These are phyloP conservation scores for Cydonia oblonga DNA, from an alignment of 331 rosid species.

Conservation along the genomic window DNA sequence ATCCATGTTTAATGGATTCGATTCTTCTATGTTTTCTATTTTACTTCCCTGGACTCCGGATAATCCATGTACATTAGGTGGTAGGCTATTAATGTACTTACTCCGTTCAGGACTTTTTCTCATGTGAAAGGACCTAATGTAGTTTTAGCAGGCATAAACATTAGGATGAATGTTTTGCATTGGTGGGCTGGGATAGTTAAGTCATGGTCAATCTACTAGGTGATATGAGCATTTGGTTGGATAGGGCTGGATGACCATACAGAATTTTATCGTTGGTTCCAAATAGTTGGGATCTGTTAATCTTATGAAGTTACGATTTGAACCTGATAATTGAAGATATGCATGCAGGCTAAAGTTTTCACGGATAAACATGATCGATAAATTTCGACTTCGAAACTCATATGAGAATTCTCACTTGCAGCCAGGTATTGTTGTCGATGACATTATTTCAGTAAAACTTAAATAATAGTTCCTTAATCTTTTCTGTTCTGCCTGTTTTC, in stretches of 20 bases:
- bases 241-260: not conserved
- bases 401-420: not conserved
- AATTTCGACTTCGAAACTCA: not conserved
- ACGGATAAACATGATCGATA: not conserved
- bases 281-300: not conserved
- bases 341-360: not conserved
- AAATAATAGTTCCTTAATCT: not conserved
- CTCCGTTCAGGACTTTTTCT: not conserved
- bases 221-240: not conserved
- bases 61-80: too few relatives aligned
- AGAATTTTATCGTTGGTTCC: not conserved
- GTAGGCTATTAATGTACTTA: not conserved
- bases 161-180: not conserved
- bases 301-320: not conserved
- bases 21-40: not conserved
- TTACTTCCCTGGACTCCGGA: too few relatives aligned
- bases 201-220: not conserved
- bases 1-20: not conserved
- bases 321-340: not conserved
- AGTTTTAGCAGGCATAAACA: not conserved
- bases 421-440: slow-evolving; percentile 8
- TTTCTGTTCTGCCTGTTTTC: not conserved
- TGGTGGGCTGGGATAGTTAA: not conserved
- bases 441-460: not conserved
- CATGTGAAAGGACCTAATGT: not conserved